These are phyloP conservation scores for Themeda triandra DNA, from an alignment of 176 grass and related monocot species.

Conservation along the genomic window DNA sequence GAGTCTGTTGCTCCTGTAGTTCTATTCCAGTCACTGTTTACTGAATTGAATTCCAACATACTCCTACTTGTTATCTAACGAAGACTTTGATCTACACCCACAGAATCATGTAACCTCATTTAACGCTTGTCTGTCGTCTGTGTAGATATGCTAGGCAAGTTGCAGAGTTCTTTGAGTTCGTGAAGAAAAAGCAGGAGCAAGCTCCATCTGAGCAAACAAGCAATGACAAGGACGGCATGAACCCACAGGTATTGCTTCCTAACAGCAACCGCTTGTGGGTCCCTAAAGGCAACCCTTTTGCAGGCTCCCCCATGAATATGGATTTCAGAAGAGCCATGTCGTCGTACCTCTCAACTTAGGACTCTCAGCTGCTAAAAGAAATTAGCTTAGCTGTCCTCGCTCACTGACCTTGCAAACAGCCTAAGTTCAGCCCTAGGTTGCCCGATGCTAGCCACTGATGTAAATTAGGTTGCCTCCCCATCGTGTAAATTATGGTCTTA, in stretches of 20 bases:
- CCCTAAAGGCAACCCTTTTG: conserved; percentile 41
- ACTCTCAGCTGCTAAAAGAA: conserved; percentile 4
- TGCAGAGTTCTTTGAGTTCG: conserved; percentile 92
- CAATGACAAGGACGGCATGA: conserved; percentile 18
- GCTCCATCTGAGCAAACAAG: conserved; percentile 35
- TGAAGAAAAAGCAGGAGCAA: conserved; percentile 93
- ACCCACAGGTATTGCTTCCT: conserved; percentile 59
- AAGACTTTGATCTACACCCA: neutral
- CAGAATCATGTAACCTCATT: neutral
- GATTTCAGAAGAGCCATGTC: conserved; percentile 81
- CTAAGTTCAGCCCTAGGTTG: conserved; percentile 16
- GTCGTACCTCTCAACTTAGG: conserved; percentile 55
- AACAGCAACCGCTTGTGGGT: conserved; percentile 51
- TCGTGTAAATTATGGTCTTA: conserved; percentile 40
- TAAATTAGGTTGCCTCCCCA: conserved; percentile 13
- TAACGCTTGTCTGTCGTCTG: neutral
- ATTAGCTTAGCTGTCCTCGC: neutral
- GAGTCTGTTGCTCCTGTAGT: neutral
- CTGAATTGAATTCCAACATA: neutral
- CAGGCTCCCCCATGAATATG: conserved; percentile 35
- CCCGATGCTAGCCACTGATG: conserved; percentile 27
- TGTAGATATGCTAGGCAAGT: conserved; percentile 88
- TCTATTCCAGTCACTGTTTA: neutral
- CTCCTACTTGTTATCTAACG: neutral
- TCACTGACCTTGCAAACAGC: conserved; percentile 36